These are phyloP conservation scores for Pseudogymnoascus sp. DNA, from an alignment of 2,329 filamentous ascomycete genomes.

Conservation along the genomic window DNA sequence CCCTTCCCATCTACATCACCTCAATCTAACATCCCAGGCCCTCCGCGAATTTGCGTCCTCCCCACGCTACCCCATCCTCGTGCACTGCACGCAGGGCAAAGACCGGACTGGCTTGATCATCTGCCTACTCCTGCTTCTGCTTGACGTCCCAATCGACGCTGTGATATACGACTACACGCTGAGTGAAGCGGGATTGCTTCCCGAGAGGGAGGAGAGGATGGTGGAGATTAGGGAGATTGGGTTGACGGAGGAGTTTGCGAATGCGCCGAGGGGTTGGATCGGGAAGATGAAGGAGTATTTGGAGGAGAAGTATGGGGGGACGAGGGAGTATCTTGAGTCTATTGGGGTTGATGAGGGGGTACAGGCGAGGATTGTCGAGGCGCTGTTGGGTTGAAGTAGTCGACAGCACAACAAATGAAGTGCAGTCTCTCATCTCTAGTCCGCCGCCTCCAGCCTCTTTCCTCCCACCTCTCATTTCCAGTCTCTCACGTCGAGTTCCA, in stretches of 20 bases:
- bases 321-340: slow-evolving; percentile 54
- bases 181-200: slow-evolving; percentile 52
- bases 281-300: slow-evolving; percentile 50
- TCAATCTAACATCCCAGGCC: slow-evolving; percentile 26
- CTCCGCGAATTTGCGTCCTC: slow-evolving; percentile 42
- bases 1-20: not conserved
- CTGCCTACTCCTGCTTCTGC: slow-evolving; percentile 58
- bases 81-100: slow-evolving; percentile 87
- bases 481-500: not conserved
- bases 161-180: slow-evolving; percentile 66
- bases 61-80: slow-evolving; percentile 52
- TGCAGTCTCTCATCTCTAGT: not conserved
- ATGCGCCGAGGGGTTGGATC: slow-evolving; percentile 60
- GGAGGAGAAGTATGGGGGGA: slow-evolving; percentile 53
- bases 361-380: slow-evolving; percentile 14
- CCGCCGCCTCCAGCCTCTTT: no score
- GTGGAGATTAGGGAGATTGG: slow-evolving; percentile 64
- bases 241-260: slow-evolving; percentile 63
- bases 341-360: slow-evolving; percentile 47
- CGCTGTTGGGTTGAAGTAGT: slow-evolving; percentile 10
- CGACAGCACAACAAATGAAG: not conserved
- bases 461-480: not conserved
- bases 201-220: slow-evolving; percentile 56
- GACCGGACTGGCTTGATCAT: slow-evolving; percentile 71
- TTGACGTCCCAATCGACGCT: slow-evolving; percentile 48